These are phyloP conservation scores for Mikania micrantha DNA, from an alignment of 129 eudicot species.

Conservation along the genomic window DNA sequence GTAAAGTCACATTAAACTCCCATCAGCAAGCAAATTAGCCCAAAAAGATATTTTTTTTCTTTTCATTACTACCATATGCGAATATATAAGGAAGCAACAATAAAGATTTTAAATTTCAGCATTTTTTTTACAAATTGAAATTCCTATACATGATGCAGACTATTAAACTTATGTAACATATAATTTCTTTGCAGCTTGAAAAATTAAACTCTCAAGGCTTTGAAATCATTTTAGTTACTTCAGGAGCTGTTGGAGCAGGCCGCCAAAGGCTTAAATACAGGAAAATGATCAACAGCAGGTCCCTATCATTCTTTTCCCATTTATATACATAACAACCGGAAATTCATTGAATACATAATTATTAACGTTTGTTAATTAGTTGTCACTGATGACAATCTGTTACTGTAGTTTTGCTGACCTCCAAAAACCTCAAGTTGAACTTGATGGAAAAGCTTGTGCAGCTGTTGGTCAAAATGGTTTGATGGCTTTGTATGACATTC, in stretches of 20 bases:
- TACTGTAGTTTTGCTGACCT: constrained; percentile 78
- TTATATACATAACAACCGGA: not conserved
- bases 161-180: not conserved
- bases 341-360: not conserved
- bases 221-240: constrained; percentile 74
- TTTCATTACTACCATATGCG: not conserved
- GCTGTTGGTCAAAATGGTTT: constrained; percentile 96
- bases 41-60: not conserved
- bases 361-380: not conserved
- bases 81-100: not conserved
- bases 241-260: constrained; percentile 90
- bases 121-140: not conserved
- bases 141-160: not conserved
- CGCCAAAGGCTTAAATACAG: constrained; percentile 80
- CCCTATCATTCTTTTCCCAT: not conserved
- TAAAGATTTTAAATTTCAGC: not conserved
- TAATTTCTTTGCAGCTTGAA: constrained; percentile 56
- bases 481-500: constrained; percentile 83
- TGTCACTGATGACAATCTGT: not conserved
- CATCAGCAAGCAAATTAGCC: not conserved
- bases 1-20: not conserved
- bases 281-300: constrained; percentile 81
- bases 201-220: constrained; percentile 58
- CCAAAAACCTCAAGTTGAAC: constrained; percentile 89
- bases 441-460: constrained; percentile 98